Evolutionary conservation across 352 stramenopile species (phyloP).

Genomic region (Phytophthora sansomeana): DNA sequence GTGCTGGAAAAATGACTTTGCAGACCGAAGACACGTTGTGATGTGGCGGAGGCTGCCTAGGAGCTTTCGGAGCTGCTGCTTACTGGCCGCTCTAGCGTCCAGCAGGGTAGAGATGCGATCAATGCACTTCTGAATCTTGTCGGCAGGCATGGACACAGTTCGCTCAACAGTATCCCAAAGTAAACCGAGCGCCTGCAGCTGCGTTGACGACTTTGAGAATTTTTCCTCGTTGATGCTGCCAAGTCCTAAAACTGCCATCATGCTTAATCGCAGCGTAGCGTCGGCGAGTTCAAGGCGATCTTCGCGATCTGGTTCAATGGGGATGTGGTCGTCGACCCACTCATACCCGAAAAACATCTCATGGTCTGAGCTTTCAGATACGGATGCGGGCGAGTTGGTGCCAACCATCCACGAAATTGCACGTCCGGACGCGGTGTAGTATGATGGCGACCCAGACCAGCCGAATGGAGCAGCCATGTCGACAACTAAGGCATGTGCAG

Average conservation of each 20-base stretch:
- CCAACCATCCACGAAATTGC: slow-evolving; percentile 17
- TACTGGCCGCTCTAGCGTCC: too few relatives aligned
- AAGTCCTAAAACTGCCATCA: too few relatives aligned
- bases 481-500: slow-evolving; percentile 9
- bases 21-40: too few relatives aligned
- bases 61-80: too few relatives aligned
- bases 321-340: slow-evolving; percentile 44
- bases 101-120: too few relatives aligned
- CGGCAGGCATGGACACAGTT: too few relatives aligned
- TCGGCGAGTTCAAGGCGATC: not conserved
- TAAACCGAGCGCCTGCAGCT: too few relatives aligned
- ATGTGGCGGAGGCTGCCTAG: slow-evolving; percentile 33
- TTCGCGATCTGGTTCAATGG: slow-evolving; percentile 18
- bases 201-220: too few relatives aligned
- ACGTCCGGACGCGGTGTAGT: slow-evolving; percentile 22
- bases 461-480: slow-evolving; percentile 28
- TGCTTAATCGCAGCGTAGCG: too few relatives aligned
- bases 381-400: slow-evolving; percentile 21
- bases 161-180: too few relatives aligned
- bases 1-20: slow-evolving; percentile 19
- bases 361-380: slow-evolving; percentile 3
- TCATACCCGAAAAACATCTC: slow-evolving; percentile 34
- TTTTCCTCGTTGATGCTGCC: too few relatives aligned
- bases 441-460: slow-evolving; percentile 14
- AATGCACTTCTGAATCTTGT: too few relatives aligned